Conservation (phyloP, 192 early-diverging fungal genomes). For the Coemansia reversa region DNA sequence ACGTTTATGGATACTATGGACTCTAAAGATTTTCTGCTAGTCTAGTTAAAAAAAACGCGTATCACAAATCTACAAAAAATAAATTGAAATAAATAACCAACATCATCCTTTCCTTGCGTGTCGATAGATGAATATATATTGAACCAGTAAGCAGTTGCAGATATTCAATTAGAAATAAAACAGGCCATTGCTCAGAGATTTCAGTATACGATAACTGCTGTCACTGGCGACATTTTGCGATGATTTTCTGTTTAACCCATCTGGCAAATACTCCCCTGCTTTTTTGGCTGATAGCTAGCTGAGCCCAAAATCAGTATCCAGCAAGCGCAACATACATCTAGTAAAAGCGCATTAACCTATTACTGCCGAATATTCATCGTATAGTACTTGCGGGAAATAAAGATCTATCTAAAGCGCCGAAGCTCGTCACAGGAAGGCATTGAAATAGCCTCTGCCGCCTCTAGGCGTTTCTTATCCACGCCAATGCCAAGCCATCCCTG, state of each 20-base stretch:
- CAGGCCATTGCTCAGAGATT: not conserved
- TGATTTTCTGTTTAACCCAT: too few relatives aligned
- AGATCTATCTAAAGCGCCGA: slow-evolving; percentile 50
- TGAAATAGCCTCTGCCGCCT: slow-evolving; percentile 63
- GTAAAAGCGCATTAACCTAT: too few relatives aligned
- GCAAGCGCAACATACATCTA: too few relatives aligned
- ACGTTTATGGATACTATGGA: not conserved
- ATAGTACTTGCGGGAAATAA: slow-evolving; percentile 1
- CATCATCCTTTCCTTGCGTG: too few relatives aligned
- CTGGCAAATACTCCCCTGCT: too few relatives aligned
- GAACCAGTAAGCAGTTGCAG: too few relatives aligned
- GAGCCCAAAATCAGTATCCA: too few relatives aligned
- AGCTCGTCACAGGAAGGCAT: slow-evolving; percentile 74
- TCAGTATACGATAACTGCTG: too few relatives aligned
- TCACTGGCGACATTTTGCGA: too few relatives aligned
- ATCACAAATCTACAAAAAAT: not conserved
- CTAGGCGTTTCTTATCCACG: slow-evolving; percentile 60
- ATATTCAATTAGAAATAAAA: not conserved
- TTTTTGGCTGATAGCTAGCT: too few relatives aligned
- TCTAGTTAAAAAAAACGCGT: not conserved
- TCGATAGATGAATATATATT: too few relatives aligned
- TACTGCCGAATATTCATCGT: not conserved
- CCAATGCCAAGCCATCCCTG: slow-evolving; percentile 68
- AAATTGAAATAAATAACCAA: not conserved
- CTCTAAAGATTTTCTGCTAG: not conserved